Conservation (phyloP, 768 basidiomycete genomes). For the Russula brevipes region DNA sequence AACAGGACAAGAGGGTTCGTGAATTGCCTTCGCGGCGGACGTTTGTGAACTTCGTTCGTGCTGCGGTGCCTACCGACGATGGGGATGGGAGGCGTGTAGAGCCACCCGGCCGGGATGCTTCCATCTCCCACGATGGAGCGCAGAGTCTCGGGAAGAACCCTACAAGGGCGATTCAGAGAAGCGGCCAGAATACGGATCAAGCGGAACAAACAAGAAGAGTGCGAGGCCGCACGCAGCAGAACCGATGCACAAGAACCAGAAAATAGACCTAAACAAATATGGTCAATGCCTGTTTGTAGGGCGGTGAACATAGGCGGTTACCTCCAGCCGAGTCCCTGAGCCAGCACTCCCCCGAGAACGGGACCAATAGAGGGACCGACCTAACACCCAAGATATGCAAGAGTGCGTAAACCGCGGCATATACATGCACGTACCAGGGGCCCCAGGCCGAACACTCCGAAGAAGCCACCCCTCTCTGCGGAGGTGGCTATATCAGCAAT, state of each 20-base stretch:
- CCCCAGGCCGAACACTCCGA: constrained; percentile 60
- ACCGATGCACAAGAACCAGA: constrained; percentile 41
- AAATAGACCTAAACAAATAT: constrained; percentile 33
- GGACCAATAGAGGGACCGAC: constrained; percentile 38
- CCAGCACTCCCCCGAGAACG: constrained; percentile 45
- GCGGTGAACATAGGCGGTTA: constrained; percentile 5
- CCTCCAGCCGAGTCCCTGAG: constrained; percentile 33
- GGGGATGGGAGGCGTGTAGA: constrained; percentile 34
- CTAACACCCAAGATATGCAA: constrained; percentile 15
- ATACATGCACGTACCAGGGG: constrained; percentile 46
- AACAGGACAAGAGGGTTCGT: constrained; percentile 55
- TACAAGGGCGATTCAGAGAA: constrained; percentile 20
- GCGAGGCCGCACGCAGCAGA: constrained; percentile 33
- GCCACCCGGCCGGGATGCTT: constrained; percentile 33
- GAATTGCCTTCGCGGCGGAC: constrained; percentile 35
- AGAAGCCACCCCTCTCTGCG: constrained; percentile 68
- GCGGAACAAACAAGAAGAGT: constrained; percentile 33
- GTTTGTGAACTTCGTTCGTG: not conserved
- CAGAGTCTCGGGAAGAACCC: constrained; percentile 47
- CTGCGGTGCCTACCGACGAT: constrained; percentile 27
- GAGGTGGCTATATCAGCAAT: constrained; percentile 73
- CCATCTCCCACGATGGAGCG: constrained; percentile 42
- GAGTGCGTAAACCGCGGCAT: not conserved
- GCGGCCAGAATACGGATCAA: not conserved
- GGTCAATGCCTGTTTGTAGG: not conserved